phyloP scores from a whole-genome alignment of 139 green algal species.

The Bryopsis sp. region DNA sequence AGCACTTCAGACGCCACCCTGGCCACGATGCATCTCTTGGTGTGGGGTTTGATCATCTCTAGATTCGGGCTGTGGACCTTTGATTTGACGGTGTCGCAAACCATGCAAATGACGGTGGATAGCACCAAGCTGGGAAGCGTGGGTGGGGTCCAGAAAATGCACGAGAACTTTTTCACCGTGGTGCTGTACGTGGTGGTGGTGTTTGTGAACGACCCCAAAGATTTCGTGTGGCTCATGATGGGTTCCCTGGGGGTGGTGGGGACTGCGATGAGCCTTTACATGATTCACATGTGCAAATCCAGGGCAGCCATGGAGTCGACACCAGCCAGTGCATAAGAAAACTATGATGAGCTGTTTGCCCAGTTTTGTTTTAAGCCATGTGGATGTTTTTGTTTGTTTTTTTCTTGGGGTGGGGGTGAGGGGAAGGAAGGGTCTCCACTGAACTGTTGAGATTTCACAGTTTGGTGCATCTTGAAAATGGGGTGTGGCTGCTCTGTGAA shows the following conservation, averaged over 20 bases:
- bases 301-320: too few relatives aligned
- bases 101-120: not conserved
- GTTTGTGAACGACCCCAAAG: not conserved
- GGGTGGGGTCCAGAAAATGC: not conserved
- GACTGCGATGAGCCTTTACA: not conserved
- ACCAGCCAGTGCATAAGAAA: too few relatives aligned
- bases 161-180: not conserved
- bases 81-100: slow-evolving; percentile 6
- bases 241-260: not conserved
- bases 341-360: too few relatives aligned
- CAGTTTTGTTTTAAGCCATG: too few relatives aligned
- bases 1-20: not conserved
- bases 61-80: slow-evolving; percentile 6
- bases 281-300: not conserved
- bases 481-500: too few relatives aligned
- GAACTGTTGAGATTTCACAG: too few relatives aligned
- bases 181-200: not conserved
- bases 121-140: not conserved
- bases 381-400: too few relatives aligned
- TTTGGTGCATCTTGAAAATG: too few relatives aligned
- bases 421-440: too few relatives aligned
- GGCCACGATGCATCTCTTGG: not conserved
- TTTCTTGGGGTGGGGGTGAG: too few relatives aligned
- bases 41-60: not conserved
- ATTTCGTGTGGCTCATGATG: slow-evolving; percentile 6